Conservation (phyloP, 208 protist species). For the Angomonas ambiguus region DNA sequence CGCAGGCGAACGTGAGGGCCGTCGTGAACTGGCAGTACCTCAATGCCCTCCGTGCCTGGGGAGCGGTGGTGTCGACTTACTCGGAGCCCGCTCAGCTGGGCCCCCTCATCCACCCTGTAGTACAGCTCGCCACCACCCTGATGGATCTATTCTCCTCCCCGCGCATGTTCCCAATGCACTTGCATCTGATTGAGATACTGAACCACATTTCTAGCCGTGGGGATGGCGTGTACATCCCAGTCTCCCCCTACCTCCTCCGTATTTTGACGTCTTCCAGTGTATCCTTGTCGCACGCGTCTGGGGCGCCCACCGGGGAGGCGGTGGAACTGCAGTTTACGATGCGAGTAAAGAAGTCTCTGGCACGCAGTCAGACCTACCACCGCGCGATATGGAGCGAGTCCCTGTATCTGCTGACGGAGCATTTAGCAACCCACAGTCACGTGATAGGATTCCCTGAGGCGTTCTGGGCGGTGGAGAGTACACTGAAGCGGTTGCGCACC, state of each 20-base stretch:
- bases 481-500: slow-evolving; percentile 76
- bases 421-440: slow-evolving; percentile 79
- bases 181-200: slow-evolving; percentile 91
- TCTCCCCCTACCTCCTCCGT: slow-evolving; percentile 90
- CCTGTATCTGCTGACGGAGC: slow-evolving; percentile 87
- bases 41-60: slow-evolving; percentile 92
- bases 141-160: slow-evolving; percentile 91
- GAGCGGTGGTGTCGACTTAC: slow-evolving; percentile 86
- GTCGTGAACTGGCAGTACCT: slow-evolving; percentile 98
- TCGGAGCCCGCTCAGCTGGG: slow-evolving; percentile 76
- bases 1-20: slow-evolving; percentile 84
- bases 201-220: slow-evolving; percentile 85
- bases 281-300: slow-evolving; percentile 32
- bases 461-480: slow-evolving; percentile 83
- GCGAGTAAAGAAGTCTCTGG: slow-evolving; percentile 87
- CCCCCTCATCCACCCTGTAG: slow-evolving; percentile 91
- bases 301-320: slow-evolving; percentile 26
- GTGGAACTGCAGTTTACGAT: slow-evolving; percentile 87
- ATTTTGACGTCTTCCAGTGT: slow-evolving; percentile 87
- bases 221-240: slow-evolving; percentile 91
- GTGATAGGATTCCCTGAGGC: slow-evolving; percentile 92
- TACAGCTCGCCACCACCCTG: slow-evolving; percentile 85
- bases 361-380: slow-evolving; percentile 69
- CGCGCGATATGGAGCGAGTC: slow-evolving; percentile 65
- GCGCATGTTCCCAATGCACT: slow-evolving; percentile 94